These are phyloP conservation scores for Didymella keratinophila DNA, from an alignment of 2,329 filamentous ascomycete genomes.

Conservation along the genomic window DNA sequence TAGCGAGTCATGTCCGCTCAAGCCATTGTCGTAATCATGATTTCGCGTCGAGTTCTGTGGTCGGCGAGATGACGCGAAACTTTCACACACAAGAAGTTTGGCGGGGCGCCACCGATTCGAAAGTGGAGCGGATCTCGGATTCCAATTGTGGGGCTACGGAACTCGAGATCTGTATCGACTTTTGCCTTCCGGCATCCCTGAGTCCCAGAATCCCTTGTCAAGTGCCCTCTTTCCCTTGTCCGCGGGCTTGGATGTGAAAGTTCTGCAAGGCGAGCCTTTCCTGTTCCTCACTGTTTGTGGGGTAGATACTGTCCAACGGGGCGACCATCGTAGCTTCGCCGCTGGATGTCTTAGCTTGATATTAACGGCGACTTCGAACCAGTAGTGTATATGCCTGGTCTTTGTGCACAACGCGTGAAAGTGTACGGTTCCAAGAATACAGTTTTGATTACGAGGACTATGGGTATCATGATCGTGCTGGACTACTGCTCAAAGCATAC, in stretches of 20 bases:
- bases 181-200: neutral
- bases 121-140: conserved; percentile 11
- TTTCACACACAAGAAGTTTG: conserved; percentile 1
- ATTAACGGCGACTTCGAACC: neutral
- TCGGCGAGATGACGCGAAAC: neutral
- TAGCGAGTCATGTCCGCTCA: conserved; percentile 9
- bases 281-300: neutral
- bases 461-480: conserved; percentile 17
- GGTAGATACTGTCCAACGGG: neutral
- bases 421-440: no score
- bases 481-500: conserved; percentile 9
- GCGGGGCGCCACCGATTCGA: conserved; percentile 1
- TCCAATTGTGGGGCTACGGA: neutral
- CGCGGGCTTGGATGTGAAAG: conserved; percentile 2
- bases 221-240: neutral
- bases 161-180: neutral
- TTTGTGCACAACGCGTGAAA: no score
- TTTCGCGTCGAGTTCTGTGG: neutral
- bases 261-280: conserved; percentile 8
- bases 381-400: neutral
- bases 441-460: conserved; percentile 2
- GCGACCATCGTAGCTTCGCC: neutral
- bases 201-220: neutral
- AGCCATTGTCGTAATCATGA: neutral
- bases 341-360: neutral